phyloP scores from a whole-genome alignment of 208 protist species.

The Acanthamoeba polyphaga region DNA sequence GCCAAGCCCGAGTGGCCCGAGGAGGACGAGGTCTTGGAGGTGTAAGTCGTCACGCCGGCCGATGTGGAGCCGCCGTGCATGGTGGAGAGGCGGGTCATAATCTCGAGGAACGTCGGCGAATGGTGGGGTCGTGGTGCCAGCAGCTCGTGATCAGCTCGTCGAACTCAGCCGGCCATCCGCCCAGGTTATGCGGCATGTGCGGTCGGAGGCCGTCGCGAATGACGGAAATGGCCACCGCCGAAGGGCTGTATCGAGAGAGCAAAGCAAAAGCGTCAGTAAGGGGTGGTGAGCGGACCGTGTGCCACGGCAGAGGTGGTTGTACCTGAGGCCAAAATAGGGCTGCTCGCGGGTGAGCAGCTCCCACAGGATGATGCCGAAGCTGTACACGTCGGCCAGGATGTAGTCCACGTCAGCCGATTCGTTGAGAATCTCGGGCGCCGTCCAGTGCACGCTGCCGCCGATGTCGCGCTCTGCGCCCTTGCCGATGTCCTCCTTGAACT shows the following conservation, averaged over 20 bases:
- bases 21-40: background rate
- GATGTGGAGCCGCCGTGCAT: background rate
- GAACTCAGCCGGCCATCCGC: background rate
- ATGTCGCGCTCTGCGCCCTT: too few species aligned
- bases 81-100: background rate
- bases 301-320: background rate
- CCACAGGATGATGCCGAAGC: background rate
- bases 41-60: background rate
- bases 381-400: background rate
- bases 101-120: background rate
- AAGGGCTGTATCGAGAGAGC: too few species aligned
- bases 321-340: background rate
- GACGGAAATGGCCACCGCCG: background rate
- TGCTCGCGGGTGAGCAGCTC: background rate
- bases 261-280: background rate
- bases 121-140: constrained; percentile 1
- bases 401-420: background rate
- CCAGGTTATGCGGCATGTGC: background rate
- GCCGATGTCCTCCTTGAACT: background rate
- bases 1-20: background rate
- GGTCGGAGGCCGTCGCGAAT: background rate
- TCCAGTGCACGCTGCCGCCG: constrained; percentile 31
- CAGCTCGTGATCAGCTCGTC: background rate
- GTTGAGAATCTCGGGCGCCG: background rate
- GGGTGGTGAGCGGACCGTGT: too few species aligned